A percentile compares a stretch with the other conserved stretches of the same genome.
phyloP scores from a whole-genome alignment of 1,284 basidiomycete species.

The Puccinia coronata region DNA sequence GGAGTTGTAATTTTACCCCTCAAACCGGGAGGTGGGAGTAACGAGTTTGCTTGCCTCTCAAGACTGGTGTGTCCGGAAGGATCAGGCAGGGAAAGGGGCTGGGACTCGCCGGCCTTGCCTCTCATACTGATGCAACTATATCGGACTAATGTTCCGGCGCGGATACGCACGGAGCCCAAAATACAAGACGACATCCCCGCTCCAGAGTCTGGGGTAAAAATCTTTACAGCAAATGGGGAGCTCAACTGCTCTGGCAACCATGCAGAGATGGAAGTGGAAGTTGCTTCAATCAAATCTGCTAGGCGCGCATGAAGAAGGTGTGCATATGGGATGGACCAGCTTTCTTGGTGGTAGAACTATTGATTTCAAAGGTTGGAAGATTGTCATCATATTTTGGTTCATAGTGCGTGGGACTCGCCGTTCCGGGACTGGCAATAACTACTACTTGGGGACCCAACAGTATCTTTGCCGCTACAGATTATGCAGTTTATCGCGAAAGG shows the following conservation, averaged over 20 bases:
- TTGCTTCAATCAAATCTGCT: neutral
- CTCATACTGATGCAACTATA: no score
- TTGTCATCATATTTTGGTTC: neutral
- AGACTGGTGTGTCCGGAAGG: no score
- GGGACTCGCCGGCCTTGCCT: no score
- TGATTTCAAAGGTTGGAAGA: neutral
- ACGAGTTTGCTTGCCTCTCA: no score
- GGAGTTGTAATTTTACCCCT: no score
- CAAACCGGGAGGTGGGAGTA: no score
- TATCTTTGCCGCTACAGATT: neutral
- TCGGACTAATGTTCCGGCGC: no score
- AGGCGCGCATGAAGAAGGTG: neutral
- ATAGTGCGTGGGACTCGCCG: neutral
- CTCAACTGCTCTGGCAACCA: neutral
- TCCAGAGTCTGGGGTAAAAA: no score
- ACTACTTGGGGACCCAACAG: neutral
- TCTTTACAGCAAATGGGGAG: neutral
- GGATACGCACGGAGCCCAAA: no score
- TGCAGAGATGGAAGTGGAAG: neutral
- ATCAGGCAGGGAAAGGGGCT: no score
- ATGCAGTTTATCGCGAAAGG: conserved; percentile 20
- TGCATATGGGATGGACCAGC: neutral
- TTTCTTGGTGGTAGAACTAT: neutral
- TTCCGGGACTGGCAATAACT: neutral
- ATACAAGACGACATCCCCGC: no score